phyloP scores from a whole-genome alignment of 768 basidiomycete species.

The Kwoniella bestiolae region DNA sequence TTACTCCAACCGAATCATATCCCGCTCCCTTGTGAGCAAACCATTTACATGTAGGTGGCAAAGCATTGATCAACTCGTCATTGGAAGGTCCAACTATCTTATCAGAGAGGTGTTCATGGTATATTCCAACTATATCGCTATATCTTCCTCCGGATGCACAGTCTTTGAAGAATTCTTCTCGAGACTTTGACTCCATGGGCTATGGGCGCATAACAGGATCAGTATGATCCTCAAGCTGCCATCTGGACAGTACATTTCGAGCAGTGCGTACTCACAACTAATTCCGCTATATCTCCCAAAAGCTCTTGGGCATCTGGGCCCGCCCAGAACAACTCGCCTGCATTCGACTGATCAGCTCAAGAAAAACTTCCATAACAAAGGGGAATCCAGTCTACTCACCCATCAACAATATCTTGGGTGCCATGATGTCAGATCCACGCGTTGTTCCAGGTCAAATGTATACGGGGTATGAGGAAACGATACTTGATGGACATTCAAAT shows the following conservation, averaged over 20 bases:
- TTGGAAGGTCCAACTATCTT: neutral
- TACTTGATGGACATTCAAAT: neutral
- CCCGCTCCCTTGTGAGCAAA: slow-evolving; percentile 30
- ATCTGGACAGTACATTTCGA: no score
- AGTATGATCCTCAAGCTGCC: neutral
- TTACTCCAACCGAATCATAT: slow-evolving; percentile 28
- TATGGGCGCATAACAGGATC: slow-evolving; percentile 44
- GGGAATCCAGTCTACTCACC: slow-evolving; percentile 5
- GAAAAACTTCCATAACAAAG: neutral
- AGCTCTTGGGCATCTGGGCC: slow-evolving; percentile 59
- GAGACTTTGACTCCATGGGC: slow-evolving; percentile 66
- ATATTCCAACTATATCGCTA: slow-evolving; percentile 66
- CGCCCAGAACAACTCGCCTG: slow-evolving; percentile 25
- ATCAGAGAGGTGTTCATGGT: slow-evolving; percentile 71
- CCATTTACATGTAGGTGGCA: slow-evolving; percentile 18
- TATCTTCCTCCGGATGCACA: slow-evolving; percentile 68
- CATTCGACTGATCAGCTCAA: neutral
- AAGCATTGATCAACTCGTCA: slow-evolving; percentile 8
- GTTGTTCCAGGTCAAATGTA: neutral
- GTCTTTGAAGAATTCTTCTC: slow-evolving; percentile 69
- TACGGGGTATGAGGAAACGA: neutral
- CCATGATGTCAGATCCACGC: neutral
- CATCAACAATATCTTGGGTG: slow-evolving; percentile 25
- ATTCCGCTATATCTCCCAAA: slow-evolving; percentile 69
- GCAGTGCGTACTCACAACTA: slow-evolving; percentile 67